phyloP scores from a whole-genome alignment of 2,329 filamentous ascomycete genomes.

The Pestalotiopsis sp. region DNA sequence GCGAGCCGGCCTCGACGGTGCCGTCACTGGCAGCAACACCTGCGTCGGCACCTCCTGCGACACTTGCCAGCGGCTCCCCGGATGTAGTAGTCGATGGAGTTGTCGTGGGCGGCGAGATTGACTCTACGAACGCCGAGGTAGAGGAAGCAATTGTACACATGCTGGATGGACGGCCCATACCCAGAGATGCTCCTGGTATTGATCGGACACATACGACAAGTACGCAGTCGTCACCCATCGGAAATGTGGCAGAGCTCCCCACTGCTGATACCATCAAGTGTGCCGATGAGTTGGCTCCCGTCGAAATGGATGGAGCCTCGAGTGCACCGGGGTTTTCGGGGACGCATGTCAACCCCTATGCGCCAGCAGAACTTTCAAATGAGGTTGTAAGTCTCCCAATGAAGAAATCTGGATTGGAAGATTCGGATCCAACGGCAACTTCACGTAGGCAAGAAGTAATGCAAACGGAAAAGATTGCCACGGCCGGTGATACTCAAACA shows the following conservation, averaged over 20 bases:
- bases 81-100: neutral
- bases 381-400: constrained; percentile 20
- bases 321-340: constrained; percentile 14
- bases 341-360: constrained; percentile 19
- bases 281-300: constrained; percentile 34
- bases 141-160: neutral
- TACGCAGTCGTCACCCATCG: constrained; percentile 26
- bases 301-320: constrained; percentile 32
- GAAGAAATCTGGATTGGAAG: constrained; percentile 16
- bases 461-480: neutral
- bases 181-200: constrained; percentile 24
- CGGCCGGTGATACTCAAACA: neutral
- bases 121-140: neutral
- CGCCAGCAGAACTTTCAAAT: constrained; percentile 27
- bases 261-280: constrained; percentile 31
- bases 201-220: neutral
- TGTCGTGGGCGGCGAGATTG: neutral
- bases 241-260: constrained; percentile 32
- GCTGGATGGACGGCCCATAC: constrained; percentile 2
- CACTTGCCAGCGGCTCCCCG: neutral
- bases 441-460: neutral
- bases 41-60: neutral
- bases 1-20: neutral
- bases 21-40: constrained; percentile 7
- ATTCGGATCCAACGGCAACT: neutral